Evolutionary conservation across 75 land plant species (phyloP), one percentile per base, ranked within the genome.

Genomic region (Pinus tabuliformis): DNA sequence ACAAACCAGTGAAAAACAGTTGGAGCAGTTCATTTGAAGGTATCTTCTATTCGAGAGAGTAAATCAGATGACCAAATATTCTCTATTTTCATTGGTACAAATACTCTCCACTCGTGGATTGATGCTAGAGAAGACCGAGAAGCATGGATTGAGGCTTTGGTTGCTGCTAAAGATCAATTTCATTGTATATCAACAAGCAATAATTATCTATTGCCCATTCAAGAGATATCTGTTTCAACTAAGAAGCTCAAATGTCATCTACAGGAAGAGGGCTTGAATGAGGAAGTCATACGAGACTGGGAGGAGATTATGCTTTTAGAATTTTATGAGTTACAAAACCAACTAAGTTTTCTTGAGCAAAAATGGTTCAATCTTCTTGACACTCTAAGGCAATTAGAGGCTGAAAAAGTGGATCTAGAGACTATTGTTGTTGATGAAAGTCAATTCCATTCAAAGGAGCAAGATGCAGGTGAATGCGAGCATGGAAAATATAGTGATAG

Each of bases 51-150:
- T 58, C 87, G 99, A 26, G 91, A 90, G 73, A 97, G 99, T 84
- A 89, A 78, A 60, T 97, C 99, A 28, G 99, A 97, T 79, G 94
- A 95, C 57, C 85, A 88, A 76, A 79, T 91, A 77, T 94, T 97
- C 70, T 91, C 90, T 61, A 92, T 97, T 59, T 92, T 91, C 52
- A 92, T 95, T 58, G 98, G 95, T 39, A 97, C 99, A 59, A 97
- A 97, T 75, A 89, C 87, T 8, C 90, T 97, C 56, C 99, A 95
- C 77, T 76, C 95, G 81, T 85, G 95, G 70, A 88, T 92, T 13
- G 90, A 86, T 70, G 77, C 96, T 22, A 83, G 82, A 68, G 92
- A 85, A 18, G 99, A 95, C 64, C 78, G 98, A 45, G 70, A 64
- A 14, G 83, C 82, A 2, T 97, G 99, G 99, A 77, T 92, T 58